Evolutionary conservation across 306 rosid species (phyloP).

Genomic region (Trifolium pratense): DNA sequence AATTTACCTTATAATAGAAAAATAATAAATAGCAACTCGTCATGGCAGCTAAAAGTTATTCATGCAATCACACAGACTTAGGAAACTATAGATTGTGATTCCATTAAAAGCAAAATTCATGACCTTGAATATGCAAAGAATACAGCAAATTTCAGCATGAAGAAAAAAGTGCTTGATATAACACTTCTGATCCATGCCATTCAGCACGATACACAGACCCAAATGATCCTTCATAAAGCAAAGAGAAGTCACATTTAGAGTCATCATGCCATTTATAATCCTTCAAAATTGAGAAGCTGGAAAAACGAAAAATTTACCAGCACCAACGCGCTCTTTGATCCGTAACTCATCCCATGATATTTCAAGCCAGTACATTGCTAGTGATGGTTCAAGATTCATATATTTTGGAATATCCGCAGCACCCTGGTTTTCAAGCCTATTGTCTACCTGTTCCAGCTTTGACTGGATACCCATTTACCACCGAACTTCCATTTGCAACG

Average conservation of each 20-base stretch:
- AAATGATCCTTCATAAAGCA: constrained; percentile 75
- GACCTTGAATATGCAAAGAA: constrained; percentile 15
- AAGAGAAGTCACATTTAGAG: constrained; percentile 28
- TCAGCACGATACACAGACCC: constrained; percentile 95
- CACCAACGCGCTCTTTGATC: constrained; percentile 93
- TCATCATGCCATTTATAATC: neutral
- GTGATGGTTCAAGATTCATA: constrained; percentile 87
- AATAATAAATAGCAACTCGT: constrained; percentile 14
- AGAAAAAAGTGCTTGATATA: neutral
- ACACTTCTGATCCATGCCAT: constrained; percentile 95
- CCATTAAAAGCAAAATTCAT: constrained; percentile 18
- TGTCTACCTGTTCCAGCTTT: constrained; percentile 51
- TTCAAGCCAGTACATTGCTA: constrained; percentile 99
- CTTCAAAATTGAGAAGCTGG: neutral
- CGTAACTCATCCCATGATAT: constrained; percentile 93
- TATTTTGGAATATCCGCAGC: constrained; percentile 64
- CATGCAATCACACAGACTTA: constrained; percentile 2
- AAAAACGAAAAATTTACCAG: constrained; percentile 65
- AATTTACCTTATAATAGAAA: neutral
- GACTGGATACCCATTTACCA: constrained; percentile 45
- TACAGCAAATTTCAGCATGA: constrained; percentile 4
- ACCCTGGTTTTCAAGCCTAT: constrained; percentile 54
- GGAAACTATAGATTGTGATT: neutral
- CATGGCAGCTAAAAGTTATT: neutral
- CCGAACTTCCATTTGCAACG: constrained; percentile 50